Conservation (phyloP, 1,284 basidiomycete species). For the Apiotrichum veenhuisii region DNA sequence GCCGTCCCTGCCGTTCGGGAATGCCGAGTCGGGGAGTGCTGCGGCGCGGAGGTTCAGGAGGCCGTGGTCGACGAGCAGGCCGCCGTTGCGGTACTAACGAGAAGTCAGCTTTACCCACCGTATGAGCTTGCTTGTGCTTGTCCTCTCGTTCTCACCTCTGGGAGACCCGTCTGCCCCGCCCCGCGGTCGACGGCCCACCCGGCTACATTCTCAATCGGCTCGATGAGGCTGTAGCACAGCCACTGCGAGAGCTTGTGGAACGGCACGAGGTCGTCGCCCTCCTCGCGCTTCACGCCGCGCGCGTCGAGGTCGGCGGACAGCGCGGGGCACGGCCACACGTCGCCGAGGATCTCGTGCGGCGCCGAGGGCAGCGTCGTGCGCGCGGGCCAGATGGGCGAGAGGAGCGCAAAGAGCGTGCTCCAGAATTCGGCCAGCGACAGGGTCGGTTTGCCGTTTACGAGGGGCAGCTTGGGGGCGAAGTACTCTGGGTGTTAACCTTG, state of each 20-base stretch:
- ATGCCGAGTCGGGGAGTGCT: slow-evolving; percentile 38
- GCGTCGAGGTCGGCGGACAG: slow-evolving; percentile 47
- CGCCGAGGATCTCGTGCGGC: slow-evolving; percentile 66
- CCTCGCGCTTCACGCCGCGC: slow-evolving; percentile 26
- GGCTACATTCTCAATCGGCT: slow-evolving; percentile 71
- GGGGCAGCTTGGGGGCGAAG: slow-evolving; percentile 22
- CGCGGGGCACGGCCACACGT: slow-evolving; percentile 79
- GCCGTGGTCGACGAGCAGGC: slow-evolving; percentile 78
- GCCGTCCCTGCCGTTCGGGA: slow-evolving; percentile 32
- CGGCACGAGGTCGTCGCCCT: slow-evolving; percentile 72
- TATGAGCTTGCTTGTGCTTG: no score
- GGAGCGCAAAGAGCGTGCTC: slow-evolving; percentile 73
- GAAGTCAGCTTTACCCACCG: slow-evolving; percentile 35
- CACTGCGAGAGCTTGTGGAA: slow-evolving; percentile 96
- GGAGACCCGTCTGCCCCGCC: slow-evolving; percentile 54
- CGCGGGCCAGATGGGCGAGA: slow-evolving; percentile 85
- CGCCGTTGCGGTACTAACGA: slow-evolving; percentile 82
- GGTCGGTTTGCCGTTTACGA: slow-evolving; percentile 1
- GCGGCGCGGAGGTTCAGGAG: slow-evolving; percentile 60
- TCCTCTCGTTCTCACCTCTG: no score
- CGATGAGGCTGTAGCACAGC: slow-evolving; percentile 82
- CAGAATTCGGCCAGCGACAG: slow-evolving; percentile 70
- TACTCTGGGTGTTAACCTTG: slow-evolving; percentile 21
- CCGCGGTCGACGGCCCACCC: slow-evolving; percentile 66
- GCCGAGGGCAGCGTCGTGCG: slow-evolving; percentile 59